Base-by-base conservation (phyloP, 257 asterid genomes). In the Parsonsia alboflavescens region DNA sequence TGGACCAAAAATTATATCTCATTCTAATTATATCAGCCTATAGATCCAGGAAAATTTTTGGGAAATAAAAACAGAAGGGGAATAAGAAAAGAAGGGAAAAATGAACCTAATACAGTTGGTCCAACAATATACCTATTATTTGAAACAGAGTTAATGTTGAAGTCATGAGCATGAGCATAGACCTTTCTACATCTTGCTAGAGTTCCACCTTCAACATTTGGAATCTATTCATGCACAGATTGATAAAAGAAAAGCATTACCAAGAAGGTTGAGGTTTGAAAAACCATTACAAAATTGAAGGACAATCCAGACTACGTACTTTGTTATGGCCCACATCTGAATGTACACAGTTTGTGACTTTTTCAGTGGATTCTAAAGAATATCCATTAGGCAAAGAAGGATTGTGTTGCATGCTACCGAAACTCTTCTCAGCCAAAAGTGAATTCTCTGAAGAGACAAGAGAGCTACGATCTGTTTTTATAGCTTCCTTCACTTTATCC, bases 81-180 rank as follows among this genome's bases (percentile, higher is more conserved):
- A 26, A 44, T 21, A 36, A 66, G 13, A 39, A 36, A 58, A 75
- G 62, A 65, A 72, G 50, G 33, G 44, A 74, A 65, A 52, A 6
- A 62, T 72, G 2, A 53, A 75, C 68, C 70, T 68, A 22, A 66
- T 6, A 66, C 26, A 62, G 13, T 54, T 65, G 54, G 45, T 50
- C 64, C 12, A 9, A 73, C 28, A 63, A 1, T 11, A 17, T 78
- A 91, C 97, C 97, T 91, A 78, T 91, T 91, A 49, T 86, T 82
- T 50, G 97, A 91, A 80, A 89, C 78, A 33, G 96, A 89, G 86
- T 89, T 86, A 73, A 88, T 56, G 77, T 84, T 89, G 85, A 89
- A 91, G 79, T 89, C 93, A 79, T 91, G 97, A 77, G 97, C 93
- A 80, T 88, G 89, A 1, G 90, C 84, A 77, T 86, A 89, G 75